Base-by-base conservation (phyloP, 2,329 filamentous ascomycete genomes). In the Fusarium avenaceum region DNA sequence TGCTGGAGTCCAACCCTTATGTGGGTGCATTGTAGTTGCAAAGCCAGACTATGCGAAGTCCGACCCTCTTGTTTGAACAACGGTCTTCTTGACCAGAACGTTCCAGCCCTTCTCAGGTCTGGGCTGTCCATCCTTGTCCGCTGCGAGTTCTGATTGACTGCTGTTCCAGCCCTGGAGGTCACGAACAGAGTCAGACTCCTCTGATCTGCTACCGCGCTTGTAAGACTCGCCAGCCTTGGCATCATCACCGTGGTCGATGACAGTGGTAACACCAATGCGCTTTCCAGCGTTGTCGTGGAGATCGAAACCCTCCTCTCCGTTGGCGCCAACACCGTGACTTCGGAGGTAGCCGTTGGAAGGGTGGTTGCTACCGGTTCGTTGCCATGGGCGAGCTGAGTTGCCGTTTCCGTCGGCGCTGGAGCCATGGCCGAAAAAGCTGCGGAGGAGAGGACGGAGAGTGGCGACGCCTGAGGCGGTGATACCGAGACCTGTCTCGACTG, bases 401-500 rank as follows among this genome's bases (percentile, higher is more conserved):
- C 61, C 72, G 17, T 59, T 28, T 7, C 44, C 60, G 2, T 63
- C 50, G 2, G 60, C 58, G 2, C 58, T 63, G 7, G 60, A 63
- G 30, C 60, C 60, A 13, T 57, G 26, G 0, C 60, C 60, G 13
- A 63, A 33, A 22, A 63, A 63, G 26, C 17, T 63, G 11, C 60
- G 60, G 1, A 63, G 50, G 0, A 63, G 60, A 2, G 60, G 60
- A 13, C 60, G 26, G 10, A 83, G 77, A 2, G 81, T 83, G 7
- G 81, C 81, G 3, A 80, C 53, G 1, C 73, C 77, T 7, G 79
- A 76, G 9, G 81, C 79, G 1, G 76, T 78, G 40, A 83, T 80
- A 32, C 78, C 81, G 38, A 83, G 77, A 6, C 80, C 80, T 6
- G 78, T 79, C 65, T 83, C 81, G 38, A 82, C 76, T 20, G 82